Percentiles rank a stretch among this genome's conserved stretches.
These are phyloP conservation scores for Blastobotrys serpentis DNA, from an alignment of 1,139 yeast species.

Conservation along the genomic window DNA sequence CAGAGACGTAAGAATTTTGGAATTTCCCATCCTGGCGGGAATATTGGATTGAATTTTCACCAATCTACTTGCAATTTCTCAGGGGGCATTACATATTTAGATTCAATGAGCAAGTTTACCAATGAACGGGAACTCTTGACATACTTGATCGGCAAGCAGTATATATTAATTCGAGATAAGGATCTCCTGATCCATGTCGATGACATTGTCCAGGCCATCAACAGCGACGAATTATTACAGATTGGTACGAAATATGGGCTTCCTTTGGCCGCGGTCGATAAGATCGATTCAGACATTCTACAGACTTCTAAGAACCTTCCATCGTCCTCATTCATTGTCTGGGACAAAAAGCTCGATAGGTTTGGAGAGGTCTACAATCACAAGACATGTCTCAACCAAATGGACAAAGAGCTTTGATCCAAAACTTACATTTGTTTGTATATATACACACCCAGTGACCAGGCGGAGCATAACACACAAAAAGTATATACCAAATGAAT, in stretches of 20 bases:
- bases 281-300: neutral
- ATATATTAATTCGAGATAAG: neutral
- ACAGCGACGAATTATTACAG: neutral
- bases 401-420: too few species aligned
- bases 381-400: neutral
- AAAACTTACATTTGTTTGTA: too few species aligned
- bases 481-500: too few species aligned
- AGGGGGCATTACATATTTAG: neutral
- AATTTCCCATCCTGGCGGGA: slow-evolving; percentile 85
- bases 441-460: too few species aligned
- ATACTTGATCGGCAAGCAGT: slow-evolving; percentile 2
- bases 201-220: neutral
- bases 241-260: neutral
- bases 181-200: neutral
- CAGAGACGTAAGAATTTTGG: slow-evolving; percentile 60
- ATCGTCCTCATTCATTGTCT: neutral
- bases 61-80: slow-evolving; percentile 1
- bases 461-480: too few species aligned
- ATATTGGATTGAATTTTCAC: slow-evolving; percentile 58
- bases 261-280: neutral
- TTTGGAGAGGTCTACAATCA: neutral
- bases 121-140: slow-evolving; percentile 2
- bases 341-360: neutral
- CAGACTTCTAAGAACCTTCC: neutral
- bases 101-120: neutral